Evolutionary conservation across 495 filamentous ascomycete genomes (phyloP), one percentile per base, ranked within the genome.

Genomic region (Staphylotrichum longicolle): DNA sequence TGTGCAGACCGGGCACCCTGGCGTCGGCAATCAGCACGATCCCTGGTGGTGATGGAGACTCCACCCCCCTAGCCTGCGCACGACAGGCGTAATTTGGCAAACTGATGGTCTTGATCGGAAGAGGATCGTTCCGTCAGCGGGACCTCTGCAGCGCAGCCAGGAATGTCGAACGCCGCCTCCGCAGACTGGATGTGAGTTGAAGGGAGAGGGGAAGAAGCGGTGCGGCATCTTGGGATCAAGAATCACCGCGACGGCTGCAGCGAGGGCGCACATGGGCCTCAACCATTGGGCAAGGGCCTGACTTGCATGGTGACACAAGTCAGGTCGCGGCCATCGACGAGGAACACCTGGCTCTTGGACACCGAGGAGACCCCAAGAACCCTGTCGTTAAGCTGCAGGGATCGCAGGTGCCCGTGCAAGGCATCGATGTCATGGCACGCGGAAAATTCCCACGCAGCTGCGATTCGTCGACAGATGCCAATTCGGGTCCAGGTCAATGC

Each of bases 11-110:
- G 55, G 58, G 53, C 33, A 39, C 46, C 58, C 63, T 48, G 49
- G 57, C 53, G 34, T 58, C 62, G 62, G 66, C 66, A 64, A 61
- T 65, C 66, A 59, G 59, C 54, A 61, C 59, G 49, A 57, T 48
- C 65, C 66, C 56, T 67, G 65, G 52, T 32, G 33, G 40, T 60
- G 15, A 56, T 27, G 45, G 55, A n/a, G 44, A 42, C 58, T 53
- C 66, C 66, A 68, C 66, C 62, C 47, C 37, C 62, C 46, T 54
- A 61, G 57, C 62, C 63, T 63, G 66, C 52, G 40, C 56, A 44
- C 27, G 58, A 47, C 37, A 12, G 48, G 14, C 4, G 62, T 47
- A 64, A 64, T 64, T 57, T 64, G 45, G 56, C 34, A 6, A 34
- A 35, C 46, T 9, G 7, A 27, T 27, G 9, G 47, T n/a, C 10